phyloP scores from a whole-genome alignment of 768 basidiomycete species.

The Rhodotorula babjevae region DNA sequence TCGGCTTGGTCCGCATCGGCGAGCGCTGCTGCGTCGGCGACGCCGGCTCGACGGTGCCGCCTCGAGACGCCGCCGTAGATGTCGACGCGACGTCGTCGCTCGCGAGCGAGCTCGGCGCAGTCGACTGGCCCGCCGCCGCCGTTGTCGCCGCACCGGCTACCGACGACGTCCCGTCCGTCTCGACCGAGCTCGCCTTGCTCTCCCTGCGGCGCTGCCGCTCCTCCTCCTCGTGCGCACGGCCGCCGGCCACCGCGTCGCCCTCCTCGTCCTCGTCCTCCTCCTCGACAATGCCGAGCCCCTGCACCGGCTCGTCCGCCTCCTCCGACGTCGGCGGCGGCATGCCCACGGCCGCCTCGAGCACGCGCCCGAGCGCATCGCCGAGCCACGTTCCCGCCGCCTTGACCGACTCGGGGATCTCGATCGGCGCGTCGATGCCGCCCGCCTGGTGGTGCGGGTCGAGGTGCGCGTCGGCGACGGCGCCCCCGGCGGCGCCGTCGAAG shows the following conservation, averaged over 20 bases:
- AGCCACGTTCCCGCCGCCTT: slow-evolving; percentile 33
- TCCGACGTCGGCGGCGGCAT: slow-evolving; percentile 4
- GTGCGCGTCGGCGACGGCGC: too few relatives aligned
- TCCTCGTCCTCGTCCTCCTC: slow-evolving; percentile 14
- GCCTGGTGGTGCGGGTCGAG: too few relatives aligned
- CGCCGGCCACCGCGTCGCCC: background rate
- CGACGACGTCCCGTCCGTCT: slow-evolving; percentile 2
- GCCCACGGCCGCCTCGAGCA: slow-evolving; percentile 25
- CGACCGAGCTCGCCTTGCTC: slow-evolving; percentile 4
- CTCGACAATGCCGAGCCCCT: background rate
- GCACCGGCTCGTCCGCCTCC: background rate
- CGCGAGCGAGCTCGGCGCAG: slow-evolving; percentile 15
- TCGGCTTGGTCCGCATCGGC: background rate
- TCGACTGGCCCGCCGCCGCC: background rate
- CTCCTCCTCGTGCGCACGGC: background rate
- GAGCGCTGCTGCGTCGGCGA: background rate
- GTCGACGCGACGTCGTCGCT: slow-evolving; percentile 7
- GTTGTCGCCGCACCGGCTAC: background rate
- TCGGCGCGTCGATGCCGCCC: background rate
- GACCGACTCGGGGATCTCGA: slow-evolving; percentile 28
- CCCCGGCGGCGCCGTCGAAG: slow-evolving; percentile 25
- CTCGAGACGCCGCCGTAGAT: too few relatives aligned
- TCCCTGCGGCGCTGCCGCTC: too few relatives aligned
- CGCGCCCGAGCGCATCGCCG: slow-evolving; percentile 22
- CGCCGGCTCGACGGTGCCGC: background rate